Base-by-base conservation (phyloP, 176 grass and related monocot species). In the Puccinellia tenuiflora region DNA sequence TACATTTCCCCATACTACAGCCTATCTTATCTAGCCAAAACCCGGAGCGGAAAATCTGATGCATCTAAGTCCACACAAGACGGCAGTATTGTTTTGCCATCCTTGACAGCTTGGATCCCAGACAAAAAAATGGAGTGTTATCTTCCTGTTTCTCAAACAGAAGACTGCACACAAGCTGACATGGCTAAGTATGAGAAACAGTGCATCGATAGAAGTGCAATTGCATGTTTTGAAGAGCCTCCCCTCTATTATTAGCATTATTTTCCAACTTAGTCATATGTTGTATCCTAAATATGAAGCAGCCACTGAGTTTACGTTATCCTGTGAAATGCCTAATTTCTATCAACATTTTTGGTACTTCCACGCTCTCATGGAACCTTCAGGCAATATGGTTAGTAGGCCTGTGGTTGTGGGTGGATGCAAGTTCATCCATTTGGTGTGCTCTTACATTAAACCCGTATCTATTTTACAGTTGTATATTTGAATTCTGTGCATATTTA, bases 1-100 rank as follows among this genome's bases (percentile, higher is more conserved):
- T 83, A 83, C 26, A 61, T 83, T 12, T 74, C 54, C 28, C 68
- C 39, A 15, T 73, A 83, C 13, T 74, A 62, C 68, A 74, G 28
- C 20, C 20, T 74, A 14, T 2, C 52, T 29, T 35, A 50, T 26
- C 59, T 66, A 13, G 43, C 16, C 26, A 38, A 7, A 37, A 67
- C 22, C 18, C 39, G 59, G 59, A 42, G 12, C 53, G 45, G 10
- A 66, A 15, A 13, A 3, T 53, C 63, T 1, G 16, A 76, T 54
- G 16, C 5, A 15, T 28, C 60, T 15, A 14, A 38, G 3, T 12
- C 2, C n/a, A 40, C 12, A 39, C 17, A 7, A 20, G 2, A 40
- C 22, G 38, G 28, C 42, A 64, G 3, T 29, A 24, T 7, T 65
- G 5, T 18, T 6, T 38, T 37, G 20, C 20, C 22, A 24, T 75